Base-by-base conservation (phyloP, 1,139 yeast species). In the Saccharomycopsis phalli region DNA sequence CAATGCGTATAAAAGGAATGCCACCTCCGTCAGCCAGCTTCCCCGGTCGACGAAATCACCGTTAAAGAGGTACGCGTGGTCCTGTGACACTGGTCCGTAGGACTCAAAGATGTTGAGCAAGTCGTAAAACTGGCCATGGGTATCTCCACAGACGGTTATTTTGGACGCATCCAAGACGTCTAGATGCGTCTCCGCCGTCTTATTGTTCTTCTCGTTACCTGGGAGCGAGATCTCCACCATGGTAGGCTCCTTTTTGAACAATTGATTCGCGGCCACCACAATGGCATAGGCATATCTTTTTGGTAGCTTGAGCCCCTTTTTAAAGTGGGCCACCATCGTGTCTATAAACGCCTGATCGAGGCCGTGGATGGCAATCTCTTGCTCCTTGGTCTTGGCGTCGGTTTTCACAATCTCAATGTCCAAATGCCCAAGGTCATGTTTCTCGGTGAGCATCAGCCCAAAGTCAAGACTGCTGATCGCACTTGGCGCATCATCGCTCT, bases 31-130 rank as follows among this genome's bases (percentile, higher is more conserved):
- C 3, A 96, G 86, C 97, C 98, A 91, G 5, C 95, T 83, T 2
- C 99, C 99, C 56, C 99, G 71, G 57, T 91, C 99, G 4, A 91
- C 98, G 62, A 91, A 91, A 62, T 93, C 98, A 37, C 99, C 98
- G 56, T 91, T 91, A 65, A 91, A 88, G 43, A 91, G 63, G 57
- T 83, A 91, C 14, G 77, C 69, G 59, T 88, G 96, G 2, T 59
- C 50, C n/a, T 68, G 66, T 1, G 67, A 59, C 18, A 76, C 80
- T 46, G 63, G 59, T 5, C 98, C 98, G 54, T 77, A 87, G 36
- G 59, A 68, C 34, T 69, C 59, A 59, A 91, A 91, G 40, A 91
- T 69, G 57, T 88, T 81, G 54, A 88, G 63, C 38, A 91, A 76
- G 57, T 91, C 98, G 55, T 73, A 91, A 56, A 82, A 87, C 59